Percentiles rank a stretch among this genome's conserved stretches.
These are phyloP conservation scores for Alopecurus myosuroides DNA, from an alignment of 176 grass and related monocot species.

Conservation along the genomic window DNA sequence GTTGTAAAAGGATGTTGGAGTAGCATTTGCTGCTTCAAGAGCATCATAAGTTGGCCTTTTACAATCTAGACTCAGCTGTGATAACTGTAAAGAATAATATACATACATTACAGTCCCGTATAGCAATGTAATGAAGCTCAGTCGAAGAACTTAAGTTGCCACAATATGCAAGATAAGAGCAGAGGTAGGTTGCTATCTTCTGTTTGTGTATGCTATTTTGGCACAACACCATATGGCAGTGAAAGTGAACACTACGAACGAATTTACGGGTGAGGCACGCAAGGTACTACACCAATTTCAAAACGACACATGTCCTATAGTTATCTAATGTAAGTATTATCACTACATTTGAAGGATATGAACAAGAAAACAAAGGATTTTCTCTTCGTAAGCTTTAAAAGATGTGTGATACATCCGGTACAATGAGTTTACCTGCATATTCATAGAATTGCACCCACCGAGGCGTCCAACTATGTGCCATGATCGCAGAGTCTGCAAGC, in stretches of 20 bases:
- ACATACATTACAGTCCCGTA: not conserved
- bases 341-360: constrained; percentile 7
- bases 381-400: not conserved
- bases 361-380: not conserved
- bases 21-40: constrained; percentile 76
- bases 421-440: constrained; percentile 78
- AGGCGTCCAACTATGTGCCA: constrained; percentile 93
- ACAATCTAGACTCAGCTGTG: constrained; percentile 68
- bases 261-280: not conserved
- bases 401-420: not conserved
- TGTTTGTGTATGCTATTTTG: not conserved
- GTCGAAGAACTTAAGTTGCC: constrained; percentile 14
- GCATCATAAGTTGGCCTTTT: constrained; percentile 81
- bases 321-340: constrained; percentile 7
- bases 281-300: not conserved
- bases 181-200: not conserved
- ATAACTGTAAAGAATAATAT: constrained; percentile 52
- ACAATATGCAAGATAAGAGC: not conserved
- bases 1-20: constrained; percentile 80
- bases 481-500: constrained; percentile 66
- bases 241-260: not conserved
- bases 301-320: not conserved
- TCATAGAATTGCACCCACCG: constrained; percentile 95
- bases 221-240: not conserved
- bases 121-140: not conserved